A percentile compares a stretch with the other conserved stretches of the same genome.
Conservation (phyloP, 148 eudicot species). For the Camellia granthamiana region DNA sequence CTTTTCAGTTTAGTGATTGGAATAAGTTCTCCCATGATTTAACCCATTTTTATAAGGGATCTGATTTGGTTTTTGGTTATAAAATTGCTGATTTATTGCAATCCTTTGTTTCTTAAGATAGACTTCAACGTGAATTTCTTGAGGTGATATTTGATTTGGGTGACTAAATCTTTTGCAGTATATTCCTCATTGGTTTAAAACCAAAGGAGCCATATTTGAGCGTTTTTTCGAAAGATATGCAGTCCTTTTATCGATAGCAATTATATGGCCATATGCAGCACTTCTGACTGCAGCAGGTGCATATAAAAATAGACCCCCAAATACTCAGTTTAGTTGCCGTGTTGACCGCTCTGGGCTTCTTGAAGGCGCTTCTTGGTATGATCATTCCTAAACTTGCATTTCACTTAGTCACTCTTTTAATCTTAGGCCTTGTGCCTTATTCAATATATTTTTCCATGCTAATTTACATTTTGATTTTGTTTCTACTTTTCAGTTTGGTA, state of each 20-base stretch:
- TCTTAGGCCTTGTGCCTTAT: neutral
- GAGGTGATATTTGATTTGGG: constrained; percentile 12
- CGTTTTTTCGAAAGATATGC: constrained; percentile 64
- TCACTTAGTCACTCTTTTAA: neutral
- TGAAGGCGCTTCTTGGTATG: constrained; percentile 71
- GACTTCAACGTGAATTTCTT: neutral
- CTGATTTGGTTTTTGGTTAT: neutral
- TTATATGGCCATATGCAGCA: constrained; percentile 80
- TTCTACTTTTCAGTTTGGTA: too few relatives aligned
- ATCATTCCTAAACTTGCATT: constrained; percentile 5
- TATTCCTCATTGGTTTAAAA: constrained; percentile 46
- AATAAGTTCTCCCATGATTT: neutral
- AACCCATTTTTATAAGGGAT: neutral
- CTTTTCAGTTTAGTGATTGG: neutral
- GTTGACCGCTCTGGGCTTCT: constrained; percentile 84
- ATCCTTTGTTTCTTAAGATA: neutral
- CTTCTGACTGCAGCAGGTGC: constrained; percentile 84
- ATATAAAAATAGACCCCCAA: constrained; percentile 50
- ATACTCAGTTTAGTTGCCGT: constrained; percentile 71
- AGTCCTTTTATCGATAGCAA: constrained; percentile 48
- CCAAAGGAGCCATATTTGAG: constrained; percentile 39
- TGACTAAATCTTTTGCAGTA: constrained; percentile 47
- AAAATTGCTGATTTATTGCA: neutral
- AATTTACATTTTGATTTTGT: too few relatives aligned
- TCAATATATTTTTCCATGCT: too few relatives aligned